A percentile compares a stretch with the other conserved stretches of the same genome.
Conservation (phyloP, 306 rosid species). For the Malus domestica region DNA sequence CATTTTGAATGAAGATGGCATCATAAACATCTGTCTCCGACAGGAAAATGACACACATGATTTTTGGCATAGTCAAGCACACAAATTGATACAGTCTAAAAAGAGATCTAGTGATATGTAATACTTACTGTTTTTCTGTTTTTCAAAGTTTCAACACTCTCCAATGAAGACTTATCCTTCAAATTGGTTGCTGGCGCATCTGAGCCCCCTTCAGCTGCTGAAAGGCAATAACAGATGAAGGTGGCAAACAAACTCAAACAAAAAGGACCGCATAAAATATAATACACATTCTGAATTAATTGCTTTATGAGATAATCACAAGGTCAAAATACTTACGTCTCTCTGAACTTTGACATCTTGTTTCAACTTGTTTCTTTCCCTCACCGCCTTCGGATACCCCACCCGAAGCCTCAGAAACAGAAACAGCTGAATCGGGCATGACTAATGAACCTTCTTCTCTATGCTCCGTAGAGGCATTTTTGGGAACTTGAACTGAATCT, state of each 20-base stretch:
- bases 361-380: conserved; percentile 43
- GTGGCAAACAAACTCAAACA: conserved; percentile 19
- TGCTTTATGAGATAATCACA: conserved; percentile 4
- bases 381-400: conserved; percentile 30
- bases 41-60: background rate
- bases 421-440: conserved; percentile 17
- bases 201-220: conserved; percentile 38
- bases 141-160: conserved; percentile 40
- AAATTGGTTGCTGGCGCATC: conserved; percentile 29
- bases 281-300: background rate
- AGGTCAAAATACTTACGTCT: conserved; percentile 41
- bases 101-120: conserved; percentile 9
- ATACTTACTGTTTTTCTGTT: conserved; percentile 59
- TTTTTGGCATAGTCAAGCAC: background rate
- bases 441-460: conserved; percentile 38
- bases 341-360: conserved; percentile 43
- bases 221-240: conserved; percentile 20
- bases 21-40: background rate
- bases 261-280: conserved; percentile 6
- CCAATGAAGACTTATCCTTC: conserved; percentile 39
- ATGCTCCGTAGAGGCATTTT: conserved; percentile 28
- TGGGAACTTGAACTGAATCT: conserved; percentile 27
- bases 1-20: background rate
- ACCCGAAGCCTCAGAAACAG: conserved; percentile 31
- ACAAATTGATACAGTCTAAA: background rate